Evolutionary conservation across 1,284 basidiomycete species (phyloP).

Genomic region (Austroboletus niveus): DNA sequence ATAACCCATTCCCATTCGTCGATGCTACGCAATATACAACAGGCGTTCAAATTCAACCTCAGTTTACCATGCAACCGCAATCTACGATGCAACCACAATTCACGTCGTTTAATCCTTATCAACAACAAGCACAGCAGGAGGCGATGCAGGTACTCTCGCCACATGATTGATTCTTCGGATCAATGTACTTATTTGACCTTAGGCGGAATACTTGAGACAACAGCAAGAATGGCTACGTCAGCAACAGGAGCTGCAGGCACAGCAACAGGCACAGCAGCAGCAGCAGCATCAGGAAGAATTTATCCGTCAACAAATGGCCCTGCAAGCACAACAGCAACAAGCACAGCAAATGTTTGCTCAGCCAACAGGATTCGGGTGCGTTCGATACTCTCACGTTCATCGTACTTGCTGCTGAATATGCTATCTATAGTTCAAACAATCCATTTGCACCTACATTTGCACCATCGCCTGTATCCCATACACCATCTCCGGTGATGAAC

Average conservation of each 20-base stretch:
- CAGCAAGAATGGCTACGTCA: conserved; percentile 61
- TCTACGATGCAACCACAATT: conserved; percentile 65
- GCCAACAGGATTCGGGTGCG: conserved; percentile 71
- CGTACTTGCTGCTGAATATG: conserved; percentile 1
- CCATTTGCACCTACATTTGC: conserved; percentile 55
- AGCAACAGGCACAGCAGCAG: conserved; percentile 35
- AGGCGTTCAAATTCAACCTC: conserved; percentile 52
- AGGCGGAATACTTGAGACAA: conserved; percentile 73
- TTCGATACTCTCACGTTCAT: background rate
- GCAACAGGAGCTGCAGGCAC: conserved; percentile 45
- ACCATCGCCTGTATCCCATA: conserved; percentile 38
- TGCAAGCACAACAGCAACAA: conserved; percentile 51
- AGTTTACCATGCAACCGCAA: conserved; percentile 73
- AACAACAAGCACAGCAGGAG: conserved; percentile 91
- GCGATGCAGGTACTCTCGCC: conserved; percentile 52
- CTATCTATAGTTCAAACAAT: conserved; percentile 80
- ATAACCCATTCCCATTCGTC: conserved; percentile 65
- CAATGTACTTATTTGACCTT: conserved; percentile 2
- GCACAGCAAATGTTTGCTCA: conserved; percentile 60
- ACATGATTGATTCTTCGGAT: conserved; percentile 1
- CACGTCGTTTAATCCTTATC: conserved; percentile 95
- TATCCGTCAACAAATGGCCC: conserved; percentile 64
- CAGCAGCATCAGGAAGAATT: conserved; percentile 51
- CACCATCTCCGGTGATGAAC: conserved; percentile 35
- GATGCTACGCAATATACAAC: conserved; percentile 61